These are phyloP conservation scores for Tolypocladium amazonense DNA, from an alignment of 2,329 filamentous ascomycete species.

Conservation along the genomic window DNA sequence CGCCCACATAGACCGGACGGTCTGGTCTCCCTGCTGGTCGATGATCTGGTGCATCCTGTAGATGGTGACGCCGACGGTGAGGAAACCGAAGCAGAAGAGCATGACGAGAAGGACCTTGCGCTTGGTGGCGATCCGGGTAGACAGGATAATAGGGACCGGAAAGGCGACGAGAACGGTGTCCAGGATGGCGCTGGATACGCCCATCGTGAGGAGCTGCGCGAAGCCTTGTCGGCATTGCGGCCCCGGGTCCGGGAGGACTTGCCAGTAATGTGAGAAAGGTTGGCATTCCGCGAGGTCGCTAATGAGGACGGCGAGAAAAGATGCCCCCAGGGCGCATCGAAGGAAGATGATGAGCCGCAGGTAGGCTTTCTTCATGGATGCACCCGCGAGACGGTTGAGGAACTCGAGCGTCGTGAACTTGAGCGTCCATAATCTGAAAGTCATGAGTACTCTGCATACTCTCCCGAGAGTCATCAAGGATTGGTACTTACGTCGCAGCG, in stretches of 20 bases:
- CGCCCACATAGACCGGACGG: constrained; percentile 78
- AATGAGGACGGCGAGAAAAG: constrained; percentile 71
- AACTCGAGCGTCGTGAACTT: constrained; percentile 90
- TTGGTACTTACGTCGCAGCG: constrained; percentile 65
- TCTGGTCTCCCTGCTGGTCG: constrained; percentile 59
- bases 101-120: constrained; percentile 70
- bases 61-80: constrained; percentile 67
- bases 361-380: constrained; percentile 72
- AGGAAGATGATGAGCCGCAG: constrained; percentile 61
- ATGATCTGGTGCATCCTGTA: constrained; percentile 74
- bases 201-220: constrained; percentile 81
- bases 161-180: constrained; percentile 82
- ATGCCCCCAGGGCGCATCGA: constrained; percentile 61
- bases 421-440: constrained; percentile 71
- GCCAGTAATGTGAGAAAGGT: constrained; percentile 66
- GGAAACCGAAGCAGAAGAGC: constrained; percentile 73
- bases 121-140: constrained; percentile 63
- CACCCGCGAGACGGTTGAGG: constrained; percentile 71
- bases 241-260: constrained; percentile 74
- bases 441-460: background rate
- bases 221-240: constrained; percentile 78
- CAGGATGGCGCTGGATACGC: constrained; percentile 74
- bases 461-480: background rate
- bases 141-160: constrained; percentile 78
- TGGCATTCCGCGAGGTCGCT: constrained; percentile 77